These are phyloP conservation scores for Phytopythium montanum DNA, from an alignment of 352 stramenopile species.

Conservation along the genomic window DNA sequence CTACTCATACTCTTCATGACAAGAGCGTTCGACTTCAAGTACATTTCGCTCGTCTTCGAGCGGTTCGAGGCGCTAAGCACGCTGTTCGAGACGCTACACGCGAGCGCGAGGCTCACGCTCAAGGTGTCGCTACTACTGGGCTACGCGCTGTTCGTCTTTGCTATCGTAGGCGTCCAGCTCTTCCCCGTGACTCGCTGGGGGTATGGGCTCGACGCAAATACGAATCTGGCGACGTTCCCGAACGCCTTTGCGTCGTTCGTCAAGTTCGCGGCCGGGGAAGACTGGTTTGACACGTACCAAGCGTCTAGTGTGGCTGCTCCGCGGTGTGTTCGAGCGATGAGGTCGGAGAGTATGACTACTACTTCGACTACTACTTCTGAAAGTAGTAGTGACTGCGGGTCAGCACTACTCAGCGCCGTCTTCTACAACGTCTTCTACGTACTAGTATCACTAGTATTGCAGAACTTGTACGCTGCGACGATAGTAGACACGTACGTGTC, in stretches of 20 bases:
- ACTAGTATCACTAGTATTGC: conserved; percentile 70
- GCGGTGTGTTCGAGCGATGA: conserved; percentile 39
- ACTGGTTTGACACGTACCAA: conserved; percentile 80
- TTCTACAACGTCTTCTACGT: conserved; percentile 85
- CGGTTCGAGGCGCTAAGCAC: conserved; percentile 61
- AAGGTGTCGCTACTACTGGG: conserved; percentile 81
- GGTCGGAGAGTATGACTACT: not conserved
- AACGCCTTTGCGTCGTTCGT: conserved; percentile 69
- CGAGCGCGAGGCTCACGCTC: conserved; percentile 59
- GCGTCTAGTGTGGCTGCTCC: conserved; percentile 57
- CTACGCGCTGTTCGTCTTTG: conserved; percentile 82
- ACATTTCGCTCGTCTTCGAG: conserved; percentile 77
- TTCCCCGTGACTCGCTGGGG: conserved; percentile 79
- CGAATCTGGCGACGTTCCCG: conserved; percentile 79
- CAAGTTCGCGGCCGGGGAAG: conserved; percentile 79
- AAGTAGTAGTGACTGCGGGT: conserved; percentile 66
- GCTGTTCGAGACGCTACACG: conserved; percentile 70
- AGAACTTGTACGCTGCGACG: conserved; percentile 79
- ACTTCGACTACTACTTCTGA: not conserved
- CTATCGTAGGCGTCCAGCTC: conserved; percentile 76
- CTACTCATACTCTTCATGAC: conserved; percentile 77
- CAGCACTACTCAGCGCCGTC: conserved; percentile 46
- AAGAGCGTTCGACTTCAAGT: conserved; percentile 79
- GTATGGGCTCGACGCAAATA: conserved; percentile 64
- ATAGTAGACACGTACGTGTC: conserved; percentile 84